phyloP scores from a whole-genome alignment of 306 rosid genomes.

The Chamaecrista fasciculata region DNA sequence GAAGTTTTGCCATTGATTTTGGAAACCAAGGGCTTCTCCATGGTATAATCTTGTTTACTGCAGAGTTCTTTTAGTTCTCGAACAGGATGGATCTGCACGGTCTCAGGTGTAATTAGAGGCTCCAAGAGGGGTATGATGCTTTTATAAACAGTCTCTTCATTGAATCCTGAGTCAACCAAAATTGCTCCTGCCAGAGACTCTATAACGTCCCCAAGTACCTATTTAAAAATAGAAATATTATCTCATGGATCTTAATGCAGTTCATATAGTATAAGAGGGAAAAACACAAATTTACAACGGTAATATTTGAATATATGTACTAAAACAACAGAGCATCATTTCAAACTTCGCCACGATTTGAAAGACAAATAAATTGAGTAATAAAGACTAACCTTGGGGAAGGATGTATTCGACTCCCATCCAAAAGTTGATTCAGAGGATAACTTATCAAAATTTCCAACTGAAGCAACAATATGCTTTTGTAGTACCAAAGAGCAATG shows the following conservation, averaged over 20 bases:
- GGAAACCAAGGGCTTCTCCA: conserved; percentile 11
- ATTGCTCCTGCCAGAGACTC: conserved; percentile 90
- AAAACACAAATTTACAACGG: neutral
- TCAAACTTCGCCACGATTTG: neutral
- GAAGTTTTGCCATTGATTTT: conserved; percentile 18
- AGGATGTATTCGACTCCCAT: conserved; percentile 61
- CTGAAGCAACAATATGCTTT: conserved; percentile 41
- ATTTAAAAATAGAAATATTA: conserved; percentile 9
- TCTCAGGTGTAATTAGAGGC: conserved; percentile 67
- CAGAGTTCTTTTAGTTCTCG: conserved; percentile 51
- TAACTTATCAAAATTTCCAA: conserved; percentile 30
- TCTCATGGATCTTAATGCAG: neutral
- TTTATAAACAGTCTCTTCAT: conserved; percentile 47
- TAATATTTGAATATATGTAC: neutral
- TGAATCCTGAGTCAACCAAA: conserved; percentile 62
- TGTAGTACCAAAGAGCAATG: conserved; percentile 55
- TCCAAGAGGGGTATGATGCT: conserved; percentile 69
- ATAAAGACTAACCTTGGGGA: conserved; percentile 66
- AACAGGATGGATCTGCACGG: conserved; percentile 47
- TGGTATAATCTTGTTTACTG: conserved; percentile 32
- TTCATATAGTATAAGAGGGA: neutral
- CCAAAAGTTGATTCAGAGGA: conserved; percentile 55
- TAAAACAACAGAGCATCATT: neutral
- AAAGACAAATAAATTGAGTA: neutral
- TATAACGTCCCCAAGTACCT: conserved; percentile 82